Evolutionary conservation across 306 rosid genomes (phyloP).

Genomic region (Cucumis sativus): Cucumber_9930_V3 NC_026656.2:11910501-11911000

Average conservation of each 20-base stretch:
- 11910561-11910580: background rate
- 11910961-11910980: background rate
- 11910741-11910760: background rate
- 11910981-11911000: background rate
- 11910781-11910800: background rate
- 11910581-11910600: background rate
- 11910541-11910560: background rate
- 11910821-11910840: background rate
- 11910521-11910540: background rate
- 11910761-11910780: background rate
- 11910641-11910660: background rate
- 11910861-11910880: background rate
- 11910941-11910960: background rate
- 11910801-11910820: background rate
- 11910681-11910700: background rate
- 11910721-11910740: background rate
- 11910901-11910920: background rate
- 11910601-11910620: background rate
- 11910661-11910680: background rate
- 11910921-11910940: background rate
- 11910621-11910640: background rate
- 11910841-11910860: background rate
- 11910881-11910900: background rate
- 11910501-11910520: constrained; percentile 2
- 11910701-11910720: background rate